Percentiles rank a stretch among this genome's conserved stretches.
Conservation (phyloP, 331 rosid genomes). For the Acacia pycnantha region DNA sequence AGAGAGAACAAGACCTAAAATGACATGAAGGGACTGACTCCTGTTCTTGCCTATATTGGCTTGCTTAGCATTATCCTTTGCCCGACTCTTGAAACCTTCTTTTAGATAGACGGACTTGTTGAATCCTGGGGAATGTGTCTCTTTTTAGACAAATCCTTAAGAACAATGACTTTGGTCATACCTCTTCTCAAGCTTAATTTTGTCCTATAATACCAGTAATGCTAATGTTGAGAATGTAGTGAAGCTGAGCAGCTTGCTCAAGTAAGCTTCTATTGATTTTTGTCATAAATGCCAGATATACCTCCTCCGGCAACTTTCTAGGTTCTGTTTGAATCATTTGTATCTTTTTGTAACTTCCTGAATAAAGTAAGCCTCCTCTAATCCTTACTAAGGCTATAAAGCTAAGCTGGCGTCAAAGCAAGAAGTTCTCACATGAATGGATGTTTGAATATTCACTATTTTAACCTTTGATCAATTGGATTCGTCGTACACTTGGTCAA, state of each 20-base stretch:
- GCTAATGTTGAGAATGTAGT: conserved; percentile 1
- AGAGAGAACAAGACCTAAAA: not conserved
- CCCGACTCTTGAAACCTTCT: not conserved
- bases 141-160: not conserved
- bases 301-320: not conserved
- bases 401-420: not conserved
- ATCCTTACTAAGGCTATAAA: not conserved
- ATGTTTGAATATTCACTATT: not conserved
- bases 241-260: not conserved
- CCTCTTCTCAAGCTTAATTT: not conserved
- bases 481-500: not conserved
- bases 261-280: not conserved
- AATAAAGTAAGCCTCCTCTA: too few relatives aligned
- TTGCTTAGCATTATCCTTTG: not conserved
- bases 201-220: not conserved
- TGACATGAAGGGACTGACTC: not conserved
- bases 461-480: not conserved
- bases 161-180: not conserved
- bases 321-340: not conserved
- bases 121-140: not conserved
- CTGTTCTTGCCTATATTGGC: not conserved
- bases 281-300: not conserved
- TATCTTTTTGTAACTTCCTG: not conserved
- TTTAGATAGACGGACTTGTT: not conserved
- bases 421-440: not conserved